phyloP scores from a whole-genome alignment of 441 rosid genomes.

The Pelargonium australe region DNA sequence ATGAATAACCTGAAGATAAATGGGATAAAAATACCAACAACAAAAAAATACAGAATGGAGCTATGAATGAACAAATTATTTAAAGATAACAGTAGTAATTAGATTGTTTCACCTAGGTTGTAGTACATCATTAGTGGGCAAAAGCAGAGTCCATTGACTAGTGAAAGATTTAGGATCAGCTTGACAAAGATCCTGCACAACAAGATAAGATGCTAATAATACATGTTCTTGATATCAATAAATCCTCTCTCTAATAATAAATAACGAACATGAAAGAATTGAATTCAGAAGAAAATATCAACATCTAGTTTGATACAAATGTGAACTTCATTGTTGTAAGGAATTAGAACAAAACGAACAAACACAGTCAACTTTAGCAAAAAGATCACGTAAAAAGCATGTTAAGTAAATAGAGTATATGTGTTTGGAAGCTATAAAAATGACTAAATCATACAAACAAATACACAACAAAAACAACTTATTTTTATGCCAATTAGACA shows the following conservation, averaged over 20 bases:
- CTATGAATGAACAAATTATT: slow-evolving; percentile 8
- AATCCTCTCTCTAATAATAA: slow-evolving; percentile 10
- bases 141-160: slow-evolving; percentile 74
- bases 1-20: slow-evolving; percentile 20
- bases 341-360: not conserved
- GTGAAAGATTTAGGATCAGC: slow-evolving; percentile 86
- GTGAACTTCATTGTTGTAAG: no score
- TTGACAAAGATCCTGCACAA: slow-evolving; percentile 72
- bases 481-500: no score
- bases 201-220: slow-evolving; percentile 4
- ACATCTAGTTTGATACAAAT: not conserved
- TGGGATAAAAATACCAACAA: slow-evolving; percentile 4
- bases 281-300: not conserved
- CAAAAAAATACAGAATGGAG: not conserved
- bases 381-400: not conserved
- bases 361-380: not conserved
- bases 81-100: slow-evolving; percentile 17
- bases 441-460: not conserved
- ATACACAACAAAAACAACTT: not conserved
- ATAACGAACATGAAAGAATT: not conserved
- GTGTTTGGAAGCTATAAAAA: not conserved
- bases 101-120: slow-evolving; percentile 51
- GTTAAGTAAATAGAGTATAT: not conserved
- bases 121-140: slow-evolving; percentile 79
- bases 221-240: slow-evolving; percentile 4